Percentiles rank a stretch among this genome's conserved stretches.
These are phyloP conservation scores for Umbelopsis sp. DNA, from an alignment of 371 early-diverging fungal genomes.

Conservation along the genomic window DNA sequence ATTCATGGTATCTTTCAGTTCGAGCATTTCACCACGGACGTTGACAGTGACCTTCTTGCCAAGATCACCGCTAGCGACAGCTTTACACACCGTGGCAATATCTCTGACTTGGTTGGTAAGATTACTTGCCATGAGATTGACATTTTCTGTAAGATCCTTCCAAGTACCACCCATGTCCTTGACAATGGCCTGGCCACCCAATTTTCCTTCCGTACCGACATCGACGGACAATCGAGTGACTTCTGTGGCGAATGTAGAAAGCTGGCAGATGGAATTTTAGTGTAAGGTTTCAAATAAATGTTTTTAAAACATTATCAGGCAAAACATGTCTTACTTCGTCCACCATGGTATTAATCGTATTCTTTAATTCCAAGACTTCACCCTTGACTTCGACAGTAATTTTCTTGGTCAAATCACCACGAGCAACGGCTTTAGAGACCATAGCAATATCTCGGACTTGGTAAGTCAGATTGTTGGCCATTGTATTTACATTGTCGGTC, in stretches of 20 bases:
- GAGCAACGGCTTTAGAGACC: conserved; percentile 61
- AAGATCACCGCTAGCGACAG: conserved; percentile 57
- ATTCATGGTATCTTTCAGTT: conserved; percentile 53
- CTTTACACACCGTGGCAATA: conserved; percentile 49
- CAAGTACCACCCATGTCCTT: conserved; percentile 51
- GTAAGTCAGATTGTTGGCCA: conserved; percentile 61
- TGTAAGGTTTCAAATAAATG: conserved; percentile 1
- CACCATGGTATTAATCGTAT: conserved; percentile 68
- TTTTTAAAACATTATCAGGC: too few relatives aligned
- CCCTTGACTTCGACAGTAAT: conserved; percentile 59
- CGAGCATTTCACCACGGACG: conserved; percentile 64
- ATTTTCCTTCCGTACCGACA: conserved; percentile 55
- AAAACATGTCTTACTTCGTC: conserved; percentile 27
- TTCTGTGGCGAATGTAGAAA: conserved; percentile 40
- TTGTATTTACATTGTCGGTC: conserved; percentile 66
- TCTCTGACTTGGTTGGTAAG: conserved; percentile 53
- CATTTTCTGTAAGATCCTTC: conserved; percentile 54
- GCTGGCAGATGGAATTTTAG: conserved; percentile 50
- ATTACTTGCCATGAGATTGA: conserved; percentile 52
- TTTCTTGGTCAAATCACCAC: conserved; percentile 58
- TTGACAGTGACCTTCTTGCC: conserved; percentile 60
- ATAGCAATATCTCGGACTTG: conserved; percentile 66
- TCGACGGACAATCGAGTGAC: conserved; percentile 43
- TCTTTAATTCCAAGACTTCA: conserved; percentile 66
- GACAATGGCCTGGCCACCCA: conserved; percentile 43